Conservation (phyloP, 2,329 filamentous ascomycete genomes). For the Ophiocordyceps camponoti-saundersi region DNA sequence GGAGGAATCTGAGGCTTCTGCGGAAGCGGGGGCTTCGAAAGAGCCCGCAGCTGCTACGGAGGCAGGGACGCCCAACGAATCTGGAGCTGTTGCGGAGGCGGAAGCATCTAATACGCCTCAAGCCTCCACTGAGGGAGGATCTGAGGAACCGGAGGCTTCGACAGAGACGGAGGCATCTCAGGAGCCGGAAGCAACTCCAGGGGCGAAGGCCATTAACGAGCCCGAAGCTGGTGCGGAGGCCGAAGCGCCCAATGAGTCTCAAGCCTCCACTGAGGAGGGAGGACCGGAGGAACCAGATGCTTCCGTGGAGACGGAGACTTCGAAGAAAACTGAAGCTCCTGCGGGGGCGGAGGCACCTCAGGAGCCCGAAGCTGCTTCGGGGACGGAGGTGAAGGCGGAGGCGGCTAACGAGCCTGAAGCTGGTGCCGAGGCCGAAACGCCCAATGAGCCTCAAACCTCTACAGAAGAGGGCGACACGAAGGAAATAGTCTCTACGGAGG, state of each 20-base stretch:
- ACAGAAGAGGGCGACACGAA: background rate
- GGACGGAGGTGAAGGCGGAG: slow-evolving; percentile 1
- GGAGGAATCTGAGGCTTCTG: background rate
- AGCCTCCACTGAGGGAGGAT: background rate
- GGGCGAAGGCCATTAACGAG: background rate
- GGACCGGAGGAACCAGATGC: background rate
- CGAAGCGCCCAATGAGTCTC: background rate
- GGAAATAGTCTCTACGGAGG: background rate
- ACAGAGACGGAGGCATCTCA: background rate
- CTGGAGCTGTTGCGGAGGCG: background rate
- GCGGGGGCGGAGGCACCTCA: background rate
- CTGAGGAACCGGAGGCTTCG: background rate
- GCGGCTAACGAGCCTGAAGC: background rate
- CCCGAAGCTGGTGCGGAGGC: no score
- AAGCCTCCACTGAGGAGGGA: background rate
- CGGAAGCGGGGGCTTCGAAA: background rate
- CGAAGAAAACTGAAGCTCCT: background rate
- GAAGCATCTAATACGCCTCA: background rate
- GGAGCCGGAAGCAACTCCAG: background rate
- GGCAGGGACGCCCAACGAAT: background rate
- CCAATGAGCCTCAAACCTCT: background rate
- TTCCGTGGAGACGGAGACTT: background rate
- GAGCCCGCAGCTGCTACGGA: background rate
- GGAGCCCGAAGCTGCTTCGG: slow-evolving; percentile 2
- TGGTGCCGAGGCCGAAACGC: background rate